Evolutionary conservation across 2,329 filamentous ascomycete species (phyloP).

Genomic region (Cladosporium sp.): DNA sequence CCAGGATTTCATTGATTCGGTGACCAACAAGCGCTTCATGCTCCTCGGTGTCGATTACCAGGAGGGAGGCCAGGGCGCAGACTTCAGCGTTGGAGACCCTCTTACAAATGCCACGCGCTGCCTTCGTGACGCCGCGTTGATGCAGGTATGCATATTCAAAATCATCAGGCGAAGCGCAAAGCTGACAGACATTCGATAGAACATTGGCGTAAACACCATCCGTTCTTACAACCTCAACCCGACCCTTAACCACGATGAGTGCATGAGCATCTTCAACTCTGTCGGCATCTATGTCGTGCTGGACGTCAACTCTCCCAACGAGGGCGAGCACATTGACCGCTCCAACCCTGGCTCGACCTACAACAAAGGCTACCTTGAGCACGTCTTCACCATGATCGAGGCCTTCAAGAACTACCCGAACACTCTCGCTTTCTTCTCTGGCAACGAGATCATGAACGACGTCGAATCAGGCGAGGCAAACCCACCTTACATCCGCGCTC

Average conservation of each 20-base stretch:
- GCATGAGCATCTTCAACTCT: conserved; percentile 61
- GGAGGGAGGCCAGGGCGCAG: conserved; percentile 57
- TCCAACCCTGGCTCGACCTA: conserved; percentile 53
- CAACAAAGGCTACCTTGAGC: conserved; percentile 51
- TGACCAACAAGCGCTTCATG: conserved; percentile 56
- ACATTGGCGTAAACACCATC: conserved; percentile 61
- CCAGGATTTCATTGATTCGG: conserved; percentile 58
- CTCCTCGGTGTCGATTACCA: conserved; percentile 63
- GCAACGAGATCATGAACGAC: conserved; percentile 66
- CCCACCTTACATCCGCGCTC: conserved; percentile 57
- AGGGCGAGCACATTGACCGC: conserved; percentile 54
- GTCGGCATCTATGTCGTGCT: conserved; percentile 64
- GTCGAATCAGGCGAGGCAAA: conserved; percentile 46
- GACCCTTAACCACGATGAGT: conserved; percentile 56
- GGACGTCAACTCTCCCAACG: conserved; percentile 60
- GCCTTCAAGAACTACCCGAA: conserved; percentile 65
- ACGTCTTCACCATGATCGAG: conserved; percentile 61
- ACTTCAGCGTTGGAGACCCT: conserved; percentile 51
- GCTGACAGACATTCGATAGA: conserved; percentile 10
- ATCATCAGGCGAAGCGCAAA: neutral
- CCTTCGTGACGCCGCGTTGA: conserved; percentile 59
- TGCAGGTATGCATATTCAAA: conserved; percentile 42
- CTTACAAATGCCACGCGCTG: conserved; percentile 56
- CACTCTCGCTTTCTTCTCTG: conserved; percentile 62
- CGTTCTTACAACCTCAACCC: conserved; percentile 63